Base-by-base conservation (phyloP, 805 yeast genomes). In the Ogataea thermomethanolica region DNA sequence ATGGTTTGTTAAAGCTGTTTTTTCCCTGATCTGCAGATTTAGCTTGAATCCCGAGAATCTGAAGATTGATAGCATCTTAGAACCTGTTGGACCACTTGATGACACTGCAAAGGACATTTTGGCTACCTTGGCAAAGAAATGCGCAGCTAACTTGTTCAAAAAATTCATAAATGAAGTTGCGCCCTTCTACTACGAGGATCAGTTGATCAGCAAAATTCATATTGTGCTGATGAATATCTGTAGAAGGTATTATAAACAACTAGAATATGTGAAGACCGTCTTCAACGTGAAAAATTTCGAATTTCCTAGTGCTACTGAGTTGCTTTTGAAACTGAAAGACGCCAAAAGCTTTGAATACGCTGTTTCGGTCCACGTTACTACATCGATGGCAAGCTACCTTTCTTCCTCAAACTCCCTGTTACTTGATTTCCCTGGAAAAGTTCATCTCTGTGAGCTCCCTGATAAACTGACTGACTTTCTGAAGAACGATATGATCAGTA, bases 401-500 rank as follows among this genome's bases (percentile, higher is more conserved):
- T 14, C 36, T 7, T 22, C 9, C 45, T 51, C 10, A 68, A 71
- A 45, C 63, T 68, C 55, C 57, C 61, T 47, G 62, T 48, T 37
- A 41, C 60, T 46, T 54, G 63, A 46, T 44, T 61, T 39, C 35
- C 59, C 46, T 45, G 55, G 31, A 45, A 56, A 35, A 41, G 58
- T 29, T 39, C 57, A 33, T 60, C 59, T 47, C 12, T 38, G 45
- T 6, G 46, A 41, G 8, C 40, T 45, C 33, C 58, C 53, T 35
- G 37, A 25, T 51, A 76, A 54, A 51, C 69, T 66, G 43, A 62
- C 64, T 32, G 65, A 74, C 11, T 74, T 79, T 48, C 53, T 75
- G 42, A 54, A 62, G 4, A 68, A 77, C 54, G 79, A 78, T 21
- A 56, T 58, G 7, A 65, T 71, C 44, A 57, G 67, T 7, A 51